A percentile compares a stretch with the other conserved stretches of the same genome.
Evolutionary conservation across 495 filamentous ascomycete species (phyloP).

Genomic region (Podospora didyma): DNA sequence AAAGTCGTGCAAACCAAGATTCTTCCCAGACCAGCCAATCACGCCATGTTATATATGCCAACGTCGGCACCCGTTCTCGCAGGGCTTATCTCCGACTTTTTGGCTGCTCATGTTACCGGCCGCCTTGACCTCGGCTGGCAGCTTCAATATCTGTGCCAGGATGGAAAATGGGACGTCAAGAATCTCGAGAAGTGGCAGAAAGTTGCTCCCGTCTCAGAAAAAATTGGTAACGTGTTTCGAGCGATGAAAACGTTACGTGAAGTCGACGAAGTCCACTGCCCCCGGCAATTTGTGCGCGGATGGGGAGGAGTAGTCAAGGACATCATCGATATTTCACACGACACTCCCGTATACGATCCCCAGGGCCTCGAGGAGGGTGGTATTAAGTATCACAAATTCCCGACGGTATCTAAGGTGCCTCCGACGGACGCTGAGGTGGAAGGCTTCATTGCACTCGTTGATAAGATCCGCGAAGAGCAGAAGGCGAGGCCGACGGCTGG

Average conservation of each 20-base stretch:
- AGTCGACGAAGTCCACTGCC: conserved; percentile 79
- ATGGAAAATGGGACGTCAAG: conserved; percentile 97
- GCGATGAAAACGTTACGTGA: conserved; percentile 87
- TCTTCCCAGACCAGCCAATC: conserved; percentile 73
- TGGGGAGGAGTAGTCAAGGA: conserved; percentile 64
- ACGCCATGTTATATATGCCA: conserved; percentile 80
- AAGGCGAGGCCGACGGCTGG: conserved; percentile 29
- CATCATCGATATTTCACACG: conserved; percentile 84
- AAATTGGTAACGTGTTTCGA: conserved; percentile 71
- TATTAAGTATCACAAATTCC: conserved; percentile 80
- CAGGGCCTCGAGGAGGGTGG: conserved; percentile 67
- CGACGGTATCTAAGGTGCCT: conserved; percentile 88
- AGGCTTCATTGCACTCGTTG: conserved; percentile 74
- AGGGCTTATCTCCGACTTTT: conserved; percentile 78
- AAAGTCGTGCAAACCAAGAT: conserved; percentile 65
- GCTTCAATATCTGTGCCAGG: conserved; percentile 75
- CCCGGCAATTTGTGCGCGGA: conserved; percentile 63
- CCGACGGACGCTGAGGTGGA: conserved; percentile 71
- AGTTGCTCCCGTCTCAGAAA: conserved; percentile 69
- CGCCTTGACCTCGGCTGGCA: conserved; percentile 86
- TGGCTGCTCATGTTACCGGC: conserved; percentile 67
- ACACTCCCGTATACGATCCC: conserved; percentile 80
- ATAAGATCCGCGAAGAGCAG: conserved; percentile 57
- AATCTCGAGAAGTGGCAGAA: conserved; percentile 89
- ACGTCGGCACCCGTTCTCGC: conserved; percentile 69